These are phyloP conservation scores for Volvariella surrecta DNA, from an alignment of 1,284 basidiomycete genomes.

Conservation along the genomic window DNA sequence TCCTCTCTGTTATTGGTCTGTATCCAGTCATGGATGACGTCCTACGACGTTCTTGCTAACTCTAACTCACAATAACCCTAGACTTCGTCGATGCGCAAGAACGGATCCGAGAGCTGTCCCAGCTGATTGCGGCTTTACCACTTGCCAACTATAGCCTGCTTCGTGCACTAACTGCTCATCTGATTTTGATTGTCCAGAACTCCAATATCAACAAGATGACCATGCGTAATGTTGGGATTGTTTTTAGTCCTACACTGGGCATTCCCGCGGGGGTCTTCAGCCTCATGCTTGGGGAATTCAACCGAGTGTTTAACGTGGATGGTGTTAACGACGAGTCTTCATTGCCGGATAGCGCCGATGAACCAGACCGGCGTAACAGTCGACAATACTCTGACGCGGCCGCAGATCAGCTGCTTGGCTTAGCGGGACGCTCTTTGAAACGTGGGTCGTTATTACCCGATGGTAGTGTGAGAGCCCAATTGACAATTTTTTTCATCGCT, in stretches of 20 bases:
- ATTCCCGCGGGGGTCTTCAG: conserved; percentile 94
- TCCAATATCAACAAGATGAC: conserved; percentile 95
- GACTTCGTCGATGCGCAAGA: conserved; percentile 87
- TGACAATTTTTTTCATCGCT: conserved; percentile 12
- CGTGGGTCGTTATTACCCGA: conserved; percentile 31
- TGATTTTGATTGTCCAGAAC: conserved; percentile 93
- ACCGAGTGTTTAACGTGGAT: conserved; percentile 78
- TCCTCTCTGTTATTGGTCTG: conserved; percentile 87
- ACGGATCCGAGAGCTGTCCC: conserved; percentile 79
- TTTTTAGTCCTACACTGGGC: conserved; percentile 91
- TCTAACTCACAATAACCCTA: conserved; percentile 20
- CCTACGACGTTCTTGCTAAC: conserved; percentile 4
- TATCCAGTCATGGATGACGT: conserved; percentile 5
- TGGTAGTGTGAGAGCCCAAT: conserved; percentile 10
- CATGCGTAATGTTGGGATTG: conserved; percentile 96
- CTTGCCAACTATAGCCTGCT: conserved; percentile 91
- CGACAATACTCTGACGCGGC: conserved; percentile 72
- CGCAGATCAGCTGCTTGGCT: conserved; percentile 68
- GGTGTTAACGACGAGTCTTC: conserved; percentile 35
- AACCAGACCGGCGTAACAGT: conserved; percentile 59
- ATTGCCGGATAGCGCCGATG: conserved; percentile 23
- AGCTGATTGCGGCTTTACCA: conserved; percentile 82
- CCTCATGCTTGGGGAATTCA: conserved; percentile 87
- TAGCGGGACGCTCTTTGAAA: conserved; percentile 56
- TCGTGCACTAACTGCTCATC: conserved; percentile 88